Conservation (phyloP, 805 yeast genomes). For the Yamadazyma sp. region DNA sequence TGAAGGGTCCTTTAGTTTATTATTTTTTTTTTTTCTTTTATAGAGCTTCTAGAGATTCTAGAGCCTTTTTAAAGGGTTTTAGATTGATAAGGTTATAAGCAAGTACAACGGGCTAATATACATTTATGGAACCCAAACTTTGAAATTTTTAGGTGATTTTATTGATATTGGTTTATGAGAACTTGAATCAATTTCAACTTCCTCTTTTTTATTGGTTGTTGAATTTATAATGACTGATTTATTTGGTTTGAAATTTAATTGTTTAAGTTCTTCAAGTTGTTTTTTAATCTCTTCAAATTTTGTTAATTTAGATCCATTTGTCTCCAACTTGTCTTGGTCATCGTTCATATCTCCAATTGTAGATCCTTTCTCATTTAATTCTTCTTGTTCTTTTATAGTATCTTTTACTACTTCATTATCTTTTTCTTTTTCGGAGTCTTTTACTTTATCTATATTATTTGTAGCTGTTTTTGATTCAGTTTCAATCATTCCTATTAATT, state of each 20-base stretch:
- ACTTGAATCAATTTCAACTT: slow-evolving; percentile 9
- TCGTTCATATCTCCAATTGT: not conserved
- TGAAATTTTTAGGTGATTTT: slow-evolving; percentile 40
- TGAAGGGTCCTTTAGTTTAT: too few species aligned
- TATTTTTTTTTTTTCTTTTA: too few species aligned
- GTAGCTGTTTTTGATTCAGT: not conserved
- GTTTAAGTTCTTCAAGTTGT: slow-evolving; percentile 27
- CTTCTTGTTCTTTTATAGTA: too few species aligned
- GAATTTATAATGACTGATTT: slow-evolving; percentile 13
- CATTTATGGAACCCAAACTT: slow-evolving; percentile 45
- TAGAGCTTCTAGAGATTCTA: too few species aligned
- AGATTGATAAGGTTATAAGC: too few species aligned
- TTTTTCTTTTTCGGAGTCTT: slow-evolving; percentile 1
- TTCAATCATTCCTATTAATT: slow-evolving; percentile 19
- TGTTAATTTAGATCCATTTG: not conserved
- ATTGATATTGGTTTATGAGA: slow-evolving; percentile 35
- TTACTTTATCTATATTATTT: too few species aligned
- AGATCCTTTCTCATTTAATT: too few species aligned
- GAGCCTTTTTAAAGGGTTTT: too few species aligned
- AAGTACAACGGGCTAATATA: too few species aligned
- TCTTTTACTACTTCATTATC: not conserved
- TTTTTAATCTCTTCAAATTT: not conserved
- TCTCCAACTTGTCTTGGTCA: not conserved
- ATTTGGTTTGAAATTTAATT: slow-evolving; percentile 32
- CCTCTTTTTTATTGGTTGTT: slow-evolving; percentile 8